Percentiles rank a stretch among this genome's conserved stretches.
Conservation (phyloP, 169 alveolate genomes). For the Plasmodium chabaudi region DNA sequence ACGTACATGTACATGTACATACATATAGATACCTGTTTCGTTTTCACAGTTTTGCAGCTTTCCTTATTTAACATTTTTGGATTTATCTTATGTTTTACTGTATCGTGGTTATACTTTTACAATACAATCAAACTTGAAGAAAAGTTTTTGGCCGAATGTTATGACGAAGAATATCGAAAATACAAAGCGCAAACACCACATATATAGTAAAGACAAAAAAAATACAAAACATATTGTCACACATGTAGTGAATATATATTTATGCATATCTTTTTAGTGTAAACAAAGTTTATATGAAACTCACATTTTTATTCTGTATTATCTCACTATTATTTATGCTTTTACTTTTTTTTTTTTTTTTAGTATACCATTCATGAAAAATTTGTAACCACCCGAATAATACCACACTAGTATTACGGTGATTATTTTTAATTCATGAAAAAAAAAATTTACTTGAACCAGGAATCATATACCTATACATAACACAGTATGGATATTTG, state of each 20-base stretch:
- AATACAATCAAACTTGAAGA: conserved; percentile 50
- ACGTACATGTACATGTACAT: not conserved
- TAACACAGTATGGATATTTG: too few relatives aligned
- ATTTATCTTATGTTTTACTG: conserved; percentile 21
- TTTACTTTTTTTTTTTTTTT: conserved; percentile 18
- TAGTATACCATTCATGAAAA: conserved; percentile 62
- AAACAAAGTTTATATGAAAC: not conserved
- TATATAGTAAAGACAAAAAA: conserved; percentile 45
- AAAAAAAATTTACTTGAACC: too few relatives aligned
- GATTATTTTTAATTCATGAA: too few relatives aligned
- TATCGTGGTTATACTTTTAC: conserved; percentile 48
- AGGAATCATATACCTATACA: too few relatives aligned
- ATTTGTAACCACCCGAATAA: not conserved
- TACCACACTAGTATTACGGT: not conserved
- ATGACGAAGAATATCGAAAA: conserved; percentile 35
- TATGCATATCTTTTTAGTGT: not conserved
- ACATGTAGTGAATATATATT: not conserved
- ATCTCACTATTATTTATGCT: not conserved
- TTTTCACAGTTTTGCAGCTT: conserved; percentile 38
- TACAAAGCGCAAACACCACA: conserved; percentile 45
- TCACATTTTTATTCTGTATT: not conserved
- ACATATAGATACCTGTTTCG: not conserved
- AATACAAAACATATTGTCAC: not conserved
- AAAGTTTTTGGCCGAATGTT: conserved; percentile 29
- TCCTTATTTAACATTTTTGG: conserved; percentile 12